phyloP scores from a whole-genome alignment of 2,329 filamentous ascomycete genomes.

The Ophiostoma quercus region DNA sequence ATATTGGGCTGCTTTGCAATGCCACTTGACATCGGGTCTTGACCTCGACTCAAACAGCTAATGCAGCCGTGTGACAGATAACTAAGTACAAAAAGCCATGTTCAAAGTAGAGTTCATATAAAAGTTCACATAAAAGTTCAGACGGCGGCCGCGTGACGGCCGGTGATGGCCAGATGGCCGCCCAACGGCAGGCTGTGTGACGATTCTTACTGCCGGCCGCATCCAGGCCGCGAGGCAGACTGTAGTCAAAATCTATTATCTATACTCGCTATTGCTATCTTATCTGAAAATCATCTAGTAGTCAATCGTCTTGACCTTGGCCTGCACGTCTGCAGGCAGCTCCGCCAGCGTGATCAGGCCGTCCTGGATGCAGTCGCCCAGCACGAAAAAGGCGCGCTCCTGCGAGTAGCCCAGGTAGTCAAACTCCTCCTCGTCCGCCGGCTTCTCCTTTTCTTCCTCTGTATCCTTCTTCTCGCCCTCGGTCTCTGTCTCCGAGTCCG shows the following conservation, averaged over 20 bases:
- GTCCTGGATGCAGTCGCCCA: slow-evolving; percentile 78
- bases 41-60: background rate
- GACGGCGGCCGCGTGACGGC: background rate
- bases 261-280: background rate
- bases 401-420: slow-evolving; percentile 91
- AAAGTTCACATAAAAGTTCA: background rate
- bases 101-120: no score
- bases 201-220: background rate
- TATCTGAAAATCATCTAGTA: slow-evolving; percentile 31
- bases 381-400: slow-evolving; percentile 86
- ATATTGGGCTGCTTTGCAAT: background rate
- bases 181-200: background rate
- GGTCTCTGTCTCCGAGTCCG: slow-evolving; percentile 26
- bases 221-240: background rate
- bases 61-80: background rate
- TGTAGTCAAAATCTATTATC: background rate
- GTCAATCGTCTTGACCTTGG: slow-evolving; percentile 63
- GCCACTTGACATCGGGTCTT: background rate
- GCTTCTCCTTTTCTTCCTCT: background rate
- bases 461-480: slow-evolving; percentile 33
- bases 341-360: slow-evolving; percentile 72
- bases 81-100: background rate
- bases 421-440: slow-evolving; percentile 59
- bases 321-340: slow-evolving; percentile 61
- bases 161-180: no score